These are phyloP conservation scores for Postia placenta DNA, from an alignment of 768 basidiomycete genomes.

Conservation along the genomic window DNA sequence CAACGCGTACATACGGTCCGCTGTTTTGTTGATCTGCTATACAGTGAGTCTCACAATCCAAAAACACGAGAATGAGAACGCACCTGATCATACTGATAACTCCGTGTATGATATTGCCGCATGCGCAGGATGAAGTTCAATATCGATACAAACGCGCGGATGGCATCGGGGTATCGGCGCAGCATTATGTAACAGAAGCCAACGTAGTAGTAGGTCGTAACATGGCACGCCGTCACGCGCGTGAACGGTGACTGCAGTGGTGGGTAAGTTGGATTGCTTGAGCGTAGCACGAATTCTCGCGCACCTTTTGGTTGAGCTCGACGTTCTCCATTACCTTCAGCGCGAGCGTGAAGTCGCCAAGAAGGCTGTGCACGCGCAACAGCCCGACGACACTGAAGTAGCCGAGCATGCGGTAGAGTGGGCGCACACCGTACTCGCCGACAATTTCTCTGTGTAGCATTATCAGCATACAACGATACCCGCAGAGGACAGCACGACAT, in stretches of 20 bases:
- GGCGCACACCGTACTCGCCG: constrained; percentile 87
- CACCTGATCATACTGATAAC: constrained; percentile 95
- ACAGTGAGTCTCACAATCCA: not conserved
- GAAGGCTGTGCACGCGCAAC: constrained; percentile 89
- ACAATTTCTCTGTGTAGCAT: constrained; percentile 56
- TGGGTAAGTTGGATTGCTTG: not conserved
- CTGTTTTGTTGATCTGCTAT: constrained; percentile 88
- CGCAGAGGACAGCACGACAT: not conserved
- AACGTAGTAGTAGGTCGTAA: constrained; percentile 91
- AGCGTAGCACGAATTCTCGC: constrained; percentile 1
- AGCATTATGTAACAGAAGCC: constrained; percentile 97
- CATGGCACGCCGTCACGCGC: constrained; percentile 94
- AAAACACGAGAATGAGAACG: constrained; percentile 9
- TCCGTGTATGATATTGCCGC: constrained; percentile 93
- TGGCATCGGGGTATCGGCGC: constrained; percentile 91
- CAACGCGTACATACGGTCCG: constrained; percentile 95
- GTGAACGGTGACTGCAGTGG: constrained; percentile 71
- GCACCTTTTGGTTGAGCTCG: constrained; percentile 88
- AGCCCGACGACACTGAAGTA: constrained; percentile 97
- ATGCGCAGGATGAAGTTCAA: constrained; percentile 95
- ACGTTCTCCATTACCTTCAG: constrained; percentile 94
- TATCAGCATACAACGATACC: not conserved
- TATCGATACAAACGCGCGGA: constrained; percentile 87
- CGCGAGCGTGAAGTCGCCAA: constrained; percentile 93
- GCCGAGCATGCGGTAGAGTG: constrained; percentile 90